Base-by-base conservation (phyloP, 805 yeast species). In the Kodamaea leandrae region DNA sequence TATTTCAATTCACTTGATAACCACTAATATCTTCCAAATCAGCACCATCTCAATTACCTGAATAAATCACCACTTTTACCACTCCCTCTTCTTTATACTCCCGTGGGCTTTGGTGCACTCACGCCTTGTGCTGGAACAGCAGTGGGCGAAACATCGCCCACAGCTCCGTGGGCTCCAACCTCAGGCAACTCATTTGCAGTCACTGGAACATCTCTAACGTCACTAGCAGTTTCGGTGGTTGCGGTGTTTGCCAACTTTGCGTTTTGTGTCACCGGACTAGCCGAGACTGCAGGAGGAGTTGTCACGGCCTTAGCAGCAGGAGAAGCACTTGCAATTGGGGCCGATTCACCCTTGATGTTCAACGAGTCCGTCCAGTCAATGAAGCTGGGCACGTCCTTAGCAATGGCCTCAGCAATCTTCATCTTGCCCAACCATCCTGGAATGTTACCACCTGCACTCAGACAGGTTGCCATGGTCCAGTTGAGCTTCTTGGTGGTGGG, bases 391-490 rank as follows among this genome's bases (percentile, higher is more conserved):
- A 69, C 74, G 38, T 69, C 74, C 41, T 64, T 63, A 3, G 68
- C 60, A 27, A 69, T 58, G 4, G 64, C 73, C 7, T 56, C 54
- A 12, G 60, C 57, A 26, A 65, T 53, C 6, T 58, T 50, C 45
- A 52, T 30, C 32, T 55, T 55, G 5, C 66, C 57, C 9, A 69
- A 32, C 65, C 68, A 66, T 7, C 50, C 43, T 2, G 74, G 74
- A 7, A 69, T 58, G n/a, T 37, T 41, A 1, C 74, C 74, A 21
- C 65, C 65, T 2, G 74, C 68, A 12, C 52, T 54, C 4, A 73
- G 66, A 32, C 62, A 54, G 1, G 72, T 67, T 32, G 65, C 57
- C 73, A 69, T 67, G 14, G 48, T 44, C 74, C 74, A 69, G 18
- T 49, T 43, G 21, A 67, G 48, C 10, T 45, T 37, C 12, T 46